Evolutionary conservation across 2,329 filamentous ascomycete species (phyloP).

Genomic region (Fusarium dlaminii): DNA sequence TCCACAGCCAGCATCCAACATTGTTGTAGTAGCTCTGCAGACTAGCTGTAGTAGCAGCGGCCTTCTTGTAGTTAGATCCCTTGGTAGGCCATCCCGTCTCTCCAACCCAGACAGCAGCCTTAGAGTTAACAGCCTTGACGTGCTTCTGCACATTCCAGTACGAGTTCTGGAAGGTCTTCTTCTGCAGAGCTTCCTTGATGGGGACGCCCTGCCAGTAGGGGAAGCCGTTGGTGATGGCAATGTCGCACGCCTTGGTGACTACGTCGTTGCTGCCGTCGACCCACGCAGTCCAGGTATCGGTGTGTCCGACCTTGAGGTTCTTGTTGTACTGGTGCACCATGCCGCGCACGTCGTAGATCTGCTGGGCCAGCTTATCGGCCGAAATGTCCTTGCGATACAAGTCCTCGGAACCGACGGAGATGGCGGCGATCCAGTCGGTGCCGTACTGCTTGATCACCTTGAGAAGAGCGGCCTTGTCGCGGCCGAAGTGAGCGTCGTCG

Average conservation of each 20-base stretch:
- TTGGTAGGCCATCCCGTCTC: constrained; percentile 38
- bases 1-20: constrained; percentile 37
- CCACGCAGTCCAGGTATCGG: constrained; percentile 40
- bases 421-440: constrained; percentile 38
- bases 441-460: constrained; percentile 39
- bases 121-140: constrained; percentile 33
- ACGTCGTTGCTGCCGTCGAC: constrained; percentile 39
- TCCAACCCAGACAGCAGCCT: constrained; percentile 36
- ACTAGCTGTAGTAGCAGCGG: constrained; percentile 15
- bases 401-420: constrained; percentile 38
- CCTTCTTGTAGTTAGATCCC: constrained; percentile 33
- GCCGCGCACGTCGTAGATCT: constrained; percentile 40
- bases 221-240: constrained; percentile 39
- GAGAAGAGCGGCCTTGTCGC: constrained; percentile 38
- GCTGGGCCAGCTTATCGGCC: constrained; percentile 35
- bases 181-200: constrained; percentile 37
- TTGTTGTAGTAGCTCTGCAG: constrained; percentile 37
- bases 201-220: constrained; percentile 39
- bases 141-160: constrained; percentile 32
- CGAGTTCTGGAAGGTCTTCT: constrained; percentile 40
- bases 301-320: constrained; percentile 40
- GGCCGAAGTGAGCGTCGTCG: constrained; percentile 36
- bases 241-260: constrained; percentile 37
- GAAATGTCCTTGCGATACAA: constrained; percentile 39
- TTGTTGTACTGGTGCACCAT: constrained; percentile 39